phyloP scores from a whole-genome alignment of 2,329 filamentous ascomycete genomes.

The Blastomyces parvus region DNA sequence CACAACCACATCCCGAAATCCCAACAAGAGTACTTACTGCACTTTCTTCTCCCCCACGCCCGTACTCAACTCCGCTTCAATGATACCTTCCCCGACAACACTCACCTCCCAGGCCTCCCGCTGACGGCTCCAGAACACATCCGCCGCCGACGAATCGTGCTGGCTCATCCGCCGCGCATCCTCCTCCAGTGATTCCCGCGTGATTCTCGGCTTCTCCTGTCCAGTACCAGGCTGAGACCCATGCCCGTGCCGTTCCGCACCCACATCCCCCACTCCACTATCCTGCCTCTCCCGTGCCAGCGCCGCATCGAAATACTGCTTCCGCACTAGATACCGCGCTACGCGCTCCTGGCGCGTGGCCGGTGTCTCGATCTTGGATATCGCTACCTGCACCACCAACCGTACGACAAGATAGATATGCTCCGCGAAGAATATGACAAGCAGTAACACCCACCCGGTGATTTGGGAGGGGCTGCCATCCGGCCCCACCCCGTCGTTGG shows the following conservation, averaged over 20 bases:
- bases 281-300: neutral
- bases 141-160: conserved; percentile 25
- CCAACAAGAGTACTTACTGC: conserved; percentile 18
- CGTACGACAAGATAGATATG: conserved; percentile 79
- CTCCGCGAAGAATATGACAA: conserved; percentile 76
- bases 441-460: conserved; percentile 67
- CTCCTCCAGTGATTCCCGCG: conserved; percentile 33
- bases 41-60: conserved; percentile 26
- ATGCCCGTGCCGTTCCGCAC: conserved; percentile 14
- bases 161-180: conserved; percentile 31
- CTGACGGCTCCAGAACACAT: conserved; percentile 38
- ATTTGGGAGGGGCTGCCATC: conserved; percentile 48
- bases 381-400: conserved; percentile 58
- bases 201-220: conserved; percentile 21
- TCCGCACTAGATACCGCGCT: conserved; percentile 71
- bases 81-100: conserved; percentile 33
- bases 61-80: conserved; percentile 24
- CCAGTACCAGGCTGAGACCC: conserved; percentile 5
- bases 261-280: conserved; percentile 19
- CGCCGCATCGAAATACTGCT: conserved; percentile 55
- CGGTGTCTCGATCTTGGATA: conserved; percentile 74
- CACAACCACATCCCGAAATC: neutral
- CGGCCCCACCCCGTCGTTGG: conserved; percentile 36
- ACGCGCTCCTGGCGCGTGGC: conserved; percentile 76
- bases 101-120: conserved; percentile 36